phyloP scores from a whole-genome alignment of 805 yeast species.

The Zygoascus ofunaensis region DNA sequence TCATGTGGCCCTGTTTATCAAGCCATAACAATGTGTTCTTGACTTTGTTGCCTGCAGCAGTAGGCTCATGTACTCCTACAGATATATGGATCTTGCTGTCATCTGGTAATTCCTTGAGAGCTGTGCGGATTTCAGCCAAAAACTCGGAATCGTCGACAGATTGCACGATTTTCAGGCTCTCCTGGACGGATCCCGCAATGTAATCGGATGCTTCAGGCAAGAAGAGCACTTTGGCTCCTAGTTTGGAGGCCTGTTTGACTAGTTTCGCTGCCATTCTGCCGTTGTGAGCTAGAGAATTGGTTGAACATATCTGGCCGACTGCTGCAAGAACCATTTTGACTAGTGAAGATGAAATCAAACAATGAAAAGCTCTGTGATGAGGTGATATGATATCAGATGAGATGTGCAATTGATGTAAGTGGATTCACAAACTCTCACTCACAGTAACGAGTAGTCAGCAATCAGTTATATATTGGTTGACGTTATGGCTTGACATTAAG shows the following conservation, averaged over 20 bases:
- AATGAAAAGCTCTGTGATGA: no score
- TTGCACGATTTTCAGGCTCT: constrained; percentile 53
- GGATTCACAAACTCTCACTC: no score
- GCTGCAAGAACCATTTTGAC: constrained; percentile 53
- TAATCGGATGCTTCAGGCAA: constrained; percentile 94
- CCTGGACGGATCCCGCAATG: constrained; percentile 52
- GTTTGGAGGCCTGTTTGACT: constrained; percentile 51
- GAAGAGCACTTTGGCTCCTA: constrained; percentile 60
- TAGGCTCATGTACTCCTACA: constrained; percentile 84
- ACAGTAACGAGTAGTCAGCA: no score
- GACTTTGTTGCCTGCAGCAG: constrained; percentile 36
- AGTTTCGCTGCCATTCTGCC: constrained; percentile 49
- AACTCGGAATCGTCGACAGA: constrained; percentile 36
- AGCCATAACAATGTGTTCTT: constrained; percentile 71
- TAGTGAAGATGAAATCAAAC: no score
- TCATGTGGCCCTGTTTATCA: constrained; percentile 51
- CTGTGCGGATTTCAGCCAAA: constrained; percentile 34
- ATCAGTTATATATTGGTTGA: no score
- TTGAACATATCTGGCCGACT: constrained; percentile 79
- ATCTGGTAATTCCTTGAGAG: constrained; percentile 35
- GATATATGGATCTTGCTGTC: constrained; percentile 52
- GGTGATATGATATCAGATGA: no score
- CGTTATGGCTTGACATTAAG: no score
- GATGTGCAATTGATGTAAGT: no score
- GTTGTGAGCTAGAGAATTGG: constrained; percentile 51